Percentiles rank a stretch among this genome's conserved stretches.
Conservation (phyloP, 495 filamentous ascomycete genomes). For the Aspergillus sparsus region DNA sequence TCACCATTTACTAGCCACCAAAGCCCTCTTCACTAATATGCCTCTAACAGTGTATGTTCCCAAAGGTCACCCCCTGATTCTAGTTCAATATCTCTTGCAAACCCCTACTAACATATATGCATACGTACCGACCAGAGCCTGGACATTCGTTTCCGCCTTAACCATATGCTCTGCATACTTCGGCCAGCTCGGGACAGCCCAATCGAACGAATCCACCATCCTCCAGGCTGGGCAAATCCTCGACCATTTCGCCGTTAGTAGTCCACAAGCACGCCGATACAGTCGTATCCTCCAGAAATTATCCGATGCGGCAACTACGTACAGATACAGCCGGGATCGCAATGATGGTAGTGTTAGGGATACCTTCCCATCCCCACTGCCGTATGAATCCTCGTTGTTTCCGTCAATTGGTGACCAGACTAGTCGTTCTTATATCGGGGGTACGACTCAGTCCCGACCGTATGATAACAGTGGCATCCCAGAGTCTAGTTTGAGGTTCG, state of each 20-base stretch:
- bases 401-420: too few relatives aligned
- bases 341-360: too few relatives aligned
- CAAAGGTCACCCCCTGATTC: background rate
- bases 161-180: slow-evolving; percentile 8
- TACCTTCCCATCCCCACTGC: too few relatives aligned
- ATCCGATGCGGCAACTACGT: background rate
- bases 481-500: too few relatives aligned
- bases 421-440: too few relatives aligned
- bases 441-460: too few relatives aligned
- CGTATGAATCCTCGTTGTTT: too few relatives aligned
- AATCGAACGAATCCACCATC: background rate
- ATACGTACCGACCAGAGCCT: background rate
- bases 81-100: background rate
- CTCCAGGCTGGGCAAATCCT: slow-evolving; percentile 2
- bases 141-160: slow-evolving; percentile 5
- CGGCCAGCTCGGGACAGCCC: background rate
- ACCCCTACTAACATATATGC: background rate
- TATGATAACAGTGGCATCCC: too few relatives aligned
- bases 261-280: background rate
- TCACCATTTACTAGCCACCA: background rate
- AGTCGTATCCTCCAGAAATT: background rate
- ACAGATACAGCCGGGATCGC: background rate
- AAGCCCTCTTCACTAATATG: background rate
- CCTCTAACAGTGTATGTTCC: background rate
- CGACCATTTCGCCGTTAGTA: background rate